Percentiles rank a stretch among this genome's conserved stretches.
These are phyloP conservation scores for Moesziomyces globuligerus DNA, from an alignment of 1,284 basidiomycete genomes.

Conservation along the genomic window DNA sequence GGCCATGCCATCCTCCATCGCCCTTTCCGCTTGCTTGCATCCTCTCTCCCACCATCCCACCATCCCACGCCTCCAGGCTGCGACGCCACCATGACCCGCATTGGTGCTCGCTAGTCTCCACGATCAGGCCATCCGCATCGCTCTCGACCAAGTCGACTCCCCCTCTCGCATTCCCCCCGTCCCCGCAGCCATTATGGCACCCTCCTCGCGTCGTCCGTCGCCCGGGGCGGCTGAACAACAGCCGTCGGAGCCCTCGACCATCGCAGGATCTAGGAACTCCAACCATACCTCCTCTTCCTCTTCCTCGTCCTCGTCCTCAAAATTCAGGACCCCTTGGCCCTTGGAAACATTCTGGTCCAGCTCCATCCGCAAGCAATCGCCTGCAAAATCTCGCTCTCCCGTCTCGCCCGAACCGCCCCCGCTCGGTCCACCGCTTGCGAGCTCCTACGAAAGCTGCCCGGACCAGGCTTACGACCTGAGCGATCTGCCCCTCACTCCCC, in stretches of 20 bases:
- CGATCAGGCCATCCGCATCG: background rate
- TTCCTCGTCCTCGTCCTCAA: constrained; percentile 9
- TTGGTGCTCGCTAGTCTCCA: background rate
- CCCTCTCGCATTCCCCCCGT: too few species aligned
- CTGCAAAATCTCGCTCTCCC: constrained; percentile 15
- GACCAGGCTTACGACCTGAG: constrained; percentile 16
- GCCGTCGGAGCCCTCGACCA: constrained; percentile 2
- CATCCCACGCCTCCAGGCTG: background rate
- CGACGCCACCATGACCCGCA: background rate
- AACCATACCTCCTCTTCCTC: too few species aligned
- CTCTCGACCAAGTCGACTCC: too few species aligned
- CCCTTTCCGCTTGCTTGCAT: background rate
- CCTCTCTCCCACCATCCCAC: background rate
- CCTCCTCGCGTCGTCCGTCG: background rate
- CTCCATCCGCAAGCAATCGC: constrained; percentile 12
- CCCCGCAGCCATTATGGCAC: background rate
- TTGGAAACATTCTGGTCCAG: constrained; percentile 43
- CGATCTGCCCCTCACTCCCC: constrained; percentile 39
- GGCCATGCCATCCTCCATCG: constrained; percentile 5
- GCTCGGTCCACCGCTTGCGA: background rate
- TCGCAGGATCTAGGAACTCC: constrained; percentile 11
- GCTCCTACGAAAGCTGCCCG: constrained; percentile 22
- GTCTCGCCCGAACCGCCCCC: background rate
- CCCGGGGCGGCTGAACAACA: constrained; percentile 2
- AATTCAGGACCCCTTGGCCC: constrained; percentile 32